These are phyloP conservation scores for Lachancea waltii DNA, from an alignment of 805 yeast genomes.

Conservation along the genomic window DNA sequence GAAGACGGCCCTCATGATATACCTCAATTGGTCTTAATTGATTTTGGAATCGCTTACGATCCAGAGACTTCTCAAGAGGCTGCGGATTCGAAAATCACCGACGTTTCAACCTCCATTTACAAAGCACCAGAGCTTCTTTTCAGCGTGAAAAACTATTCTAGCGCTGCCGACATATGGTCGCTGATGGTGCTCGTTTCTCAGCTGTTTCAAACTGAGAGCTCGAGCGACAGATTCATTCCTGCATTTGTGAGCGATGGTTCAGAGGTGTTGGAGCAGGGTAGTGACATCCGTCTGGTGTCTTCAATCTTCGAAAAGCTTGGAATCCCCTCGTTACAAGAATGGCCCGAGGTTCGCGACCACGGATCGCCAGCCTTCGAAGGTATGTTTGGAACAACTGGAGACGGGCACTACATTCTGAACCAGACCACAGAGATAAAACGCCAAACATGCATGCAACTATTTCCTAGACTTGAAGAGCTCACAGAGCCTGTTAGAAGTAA, in stretches of 20 bases:
- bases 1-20: conserved; percentile 15
- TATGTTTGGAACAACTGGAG: conserved; percentile 29
- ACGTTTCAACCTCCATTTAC: conserved; percentile 61
- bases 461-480: conserved; percentile 23
- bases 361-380: conserved; percentile 31
- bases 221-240: conserved; percentile 14
- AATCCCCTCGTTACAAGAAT: conserved; percentile 42
- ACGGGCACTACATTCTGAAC: conserved; percentile 20
- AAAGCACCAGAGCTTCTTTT: conserved; percentile 73
- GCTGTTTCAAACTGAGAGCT: conserved; percentile 36
- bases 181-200: conserved; percentile 53
- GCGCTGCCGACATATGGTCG: conserved; percentile 67
- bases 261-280: conserved; percentile 26
- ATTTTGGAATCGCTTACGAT: conserved; percentile 60
- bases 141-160: conserved; percentile 48
- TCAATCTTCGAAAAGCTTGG: conserved; percentile 56
- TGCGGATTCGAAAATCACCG: conserved; percentile 33
- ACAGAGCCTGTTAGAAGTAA: conserved; percentile 8
- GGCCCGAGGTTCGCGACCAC: conserved; percentile 35
- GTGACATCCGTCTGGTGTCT: conserved; percentile 56
- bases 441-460: conserved; percentile 9
- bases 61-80: conserved; percentile 26
- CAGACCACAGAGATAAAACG: conserved; percentile 10
- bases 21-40: conserved; percentile 56
- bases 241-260: conserved; percentile 28